These are phyloP conservation scores for Aspergillus texensis DNA, from an alignment of 2,329 filamentous ascomycete species.

Conservation along the genomic window DNA sequence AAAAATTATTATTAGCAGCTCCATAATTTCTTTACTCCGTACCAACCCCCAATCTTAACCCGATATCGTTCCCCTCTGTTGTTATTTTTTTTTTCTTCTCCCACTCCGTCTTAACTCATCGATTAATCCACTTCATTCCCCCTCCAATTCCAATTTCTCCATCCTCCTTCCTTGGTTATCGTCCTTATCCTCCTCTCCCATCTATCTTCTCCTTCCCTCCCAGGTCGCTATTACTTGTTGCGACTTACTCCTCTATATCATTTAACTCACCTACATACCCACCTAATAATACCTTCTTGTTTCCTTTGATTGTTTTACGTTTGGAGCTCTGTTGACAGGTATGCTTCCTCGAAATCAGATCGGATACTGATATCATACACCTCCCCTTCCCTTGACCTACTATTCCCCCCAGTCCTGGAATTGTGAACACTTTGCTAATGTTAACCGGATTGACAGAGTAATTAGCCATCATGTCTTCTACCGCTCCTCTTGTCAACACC, in stretches of 20 bases:
- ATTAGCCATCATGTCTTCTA: conserved; percentile 57
- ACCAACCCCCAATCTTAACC: conserved; percentile 4
- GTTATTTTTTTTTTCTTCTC: conserved; percentile 15
- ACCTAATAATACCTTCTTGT: conserved; percentile 18
- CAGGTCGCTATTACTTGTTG: conserved; percentile 13
- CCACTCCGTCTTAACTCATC: conserved; percentile 16
- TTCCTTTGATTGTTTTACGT: conserved; percentile 14
- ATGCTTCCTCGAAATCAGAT: conserved; percentile 5
- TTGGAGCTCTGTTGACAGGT: conserved; percentile 27
- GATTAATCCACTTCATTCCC: conserved; percentile 10
- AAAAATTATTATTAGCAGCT: conserved; percentile 4
- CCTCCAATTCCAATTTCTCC: conserved; percentile 19
- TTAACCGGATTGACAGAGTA: conserved; percentile 16
- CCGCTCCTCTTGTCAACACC: conserved; percentile 52
- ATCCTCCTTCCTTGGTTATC: conserved; percentile 23
- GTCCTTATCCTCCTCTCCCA: conserved; percentile 26
- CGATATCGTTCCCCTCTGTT: conserved; percentile 15
- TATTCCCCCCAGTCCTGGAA: neutral
- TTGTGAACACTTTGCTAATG: conserved; percentile 14
- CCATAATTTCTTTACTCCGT: conserved; percentile 7
- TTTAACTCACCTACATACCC: conserved; percentile 17
- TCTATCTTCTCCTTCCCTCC: conserved; percentile 22
- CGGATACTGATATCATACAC: neutral
- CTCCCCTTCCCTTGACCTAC: neutral
- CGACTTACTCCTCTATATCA: conserved; percentile 15